phyloP scores from a whole-genome alignment of 78 protist species.

The Monosiga brevicollis region DNA sequence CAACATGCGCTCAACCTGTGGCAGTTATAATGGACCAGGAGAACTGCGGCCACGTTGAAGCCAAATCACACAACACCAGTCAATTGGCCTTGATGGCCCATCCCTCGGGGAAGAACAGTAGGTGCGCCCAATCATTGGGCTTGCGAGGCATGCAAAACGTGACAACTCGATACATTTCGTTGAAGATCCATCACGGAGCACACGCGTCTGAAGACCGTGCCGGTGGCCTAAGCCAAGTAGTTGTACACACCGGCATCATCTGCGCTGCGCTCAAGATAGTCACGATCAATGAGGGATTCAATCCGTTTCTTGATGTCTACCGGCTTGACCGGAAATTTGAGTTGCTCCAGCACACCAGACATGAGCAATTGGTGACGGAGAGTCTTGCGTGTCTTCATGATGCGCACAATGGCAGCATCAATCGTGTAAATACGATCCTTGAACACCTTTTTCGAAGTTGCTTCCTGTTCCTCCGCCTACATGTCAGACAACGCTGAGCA shows the following conservation, averaged over 20 bases:
- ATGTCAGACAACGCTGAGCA: neutral
- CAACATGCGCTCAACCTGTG: no score
- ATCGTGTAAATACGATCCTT: slow-evolving; percentile 67
- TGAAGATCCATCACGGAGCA: neutral
- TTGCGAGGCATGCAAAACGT: neutral
- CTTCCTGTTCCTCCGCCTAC: slow-evolving; percentile 57
- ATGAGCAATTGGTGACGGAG: slow-evolving; percentile 67
- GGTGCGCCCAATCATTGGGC: neutral
- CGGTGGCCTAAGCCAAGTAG: slow-evolving; percentile 66
- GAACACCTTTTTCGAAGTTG: slow-evolving; percentile 61
- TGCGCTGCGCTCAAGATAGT: slow-evolving; percentile 80
- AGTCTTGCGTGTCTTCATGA: slow-evolving; percentile 87
- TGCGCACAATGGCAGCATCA: slow-evolving; percentile 90
- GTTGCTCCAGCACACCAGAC: slow-evolving; percentile 55
- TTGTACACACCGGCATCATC: slow-evolving; percentile 56
- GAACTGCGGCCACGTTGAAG: no score
- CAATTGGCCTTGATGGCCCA: no score
- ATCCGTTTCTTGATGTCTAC: slow-evolving; percentile 84
- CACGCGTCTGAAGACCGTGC: neutral
- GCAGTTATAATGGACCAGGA: no score
- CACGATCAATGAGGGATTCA: slow-evolving; percentile 89
- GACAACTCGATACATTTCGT: neutral
- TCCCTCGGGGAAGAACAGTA: neutral
- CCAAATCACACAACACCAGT: no score
- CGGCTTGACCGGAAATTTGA: slow-evolving; percentile 75